Conservation (phyloP, 1,139 yeast genomes). For the Scheffersomyces quercinus region DNA sequence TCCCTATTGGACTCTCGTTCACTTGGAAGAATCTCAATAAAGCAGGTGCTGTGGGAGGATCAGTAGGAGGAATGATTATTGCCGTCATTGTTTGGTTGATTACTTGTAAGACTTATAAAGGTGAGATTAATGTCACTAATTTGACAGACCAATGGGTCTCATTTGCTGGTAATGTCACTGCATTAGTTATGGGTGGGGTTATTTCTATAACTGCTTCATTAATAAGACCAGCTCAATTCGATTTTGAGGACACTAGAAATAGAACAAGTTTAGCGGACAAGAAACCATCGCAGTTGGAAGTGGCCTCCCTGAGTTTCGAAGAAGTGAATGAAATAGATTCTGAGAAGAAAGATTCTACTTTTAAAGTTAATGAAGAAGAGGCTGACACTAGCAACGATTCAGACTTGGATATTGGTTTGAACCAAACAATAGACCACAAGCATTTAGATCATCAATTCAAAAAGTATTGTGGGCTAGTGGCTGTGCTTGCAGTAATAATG, state of each 20-base stretch:
- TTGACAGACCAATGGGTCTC: slow-evolving; percentile 24
- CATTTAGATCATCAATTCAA: slow-evolving; percentile 17
- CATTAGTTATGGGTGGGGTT: slow-evolving; percentile 29
- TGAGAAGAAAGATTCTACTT: slow-evolving; percentile 4
- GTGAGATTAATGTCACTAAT: slow-evolving; percentile 22
- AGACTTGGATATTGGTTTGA: slow-evolving; percentile 9
- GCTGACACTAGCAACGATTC: slow-evolving; percentile 2
- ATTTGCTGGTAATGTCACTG: slow-evolving; percentile 20
- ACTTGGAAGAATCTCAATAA: slow-evolving; percentile 39
- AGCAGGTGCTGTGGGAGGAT: slow-evolving; percentile 31
- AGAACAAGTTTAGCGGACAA: slow-evolving; percentile 23
- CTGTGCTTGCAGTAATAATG: slow-evolving; percentile 12
- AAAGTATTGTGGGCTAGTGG: slow-evolving; percentile 17
- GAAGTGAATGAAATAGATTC: neutral
- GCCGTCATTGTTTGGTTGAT: slow-evolving; percentile 23
- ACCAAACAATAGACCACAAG: slow-evolving; percentile 13
- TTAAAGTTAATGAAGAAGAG: slow-evolving; percentile 4
- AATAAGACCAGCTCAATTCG: slow-evolving; percentile 38
- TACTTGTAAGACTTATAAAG: slow-evolving; percentile 22
- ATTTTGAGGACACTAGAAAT: slow-evolving; percentile 32
- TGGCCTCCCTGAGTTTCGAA: no score
- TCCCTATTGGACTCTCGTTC: slow-evolving; percentile 42
- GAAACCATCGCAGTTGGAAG: neutral
- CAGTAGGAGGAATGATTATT: slow-evolving; percentile 26
- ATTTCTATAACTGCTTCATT: slow-evolving; percentile 27